These are phyloP conservation scores for Pseudofabraea citricarpa DNA, from an alignment of 2,329 filamentous ascomycete genomes.

Conservation along the genomic window DNA sequence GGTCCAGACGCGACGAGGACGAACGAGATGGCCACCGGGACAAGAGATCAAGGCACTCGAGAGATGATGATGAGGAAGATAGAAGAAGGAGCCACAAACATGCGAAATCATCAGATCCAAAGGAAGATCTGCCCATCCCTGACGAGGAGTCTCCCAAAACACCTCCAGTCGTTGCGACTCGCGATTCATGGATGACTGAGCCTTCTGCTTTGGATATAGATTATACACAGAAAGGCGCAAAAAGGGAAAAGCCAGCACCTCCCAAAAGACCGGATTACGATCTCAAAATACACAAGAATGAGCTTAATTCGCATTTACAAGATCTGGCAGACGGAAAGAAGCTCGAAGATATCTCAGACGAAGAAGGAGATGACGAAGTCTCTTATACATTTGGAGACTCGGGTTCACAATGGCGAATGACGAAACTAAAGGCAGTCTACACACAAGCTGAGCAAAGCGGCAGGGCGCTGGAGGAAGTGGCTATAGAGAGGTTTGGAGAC, in stretches of 20 bases:
- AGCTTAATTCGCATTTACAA: constrained; percentile 71
- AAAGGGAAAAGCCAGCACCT: constrained; percentile 45
- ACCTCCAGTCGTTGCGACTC: constrained; percentile 38
- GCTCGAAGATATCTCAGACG: constrained; percentile 43
- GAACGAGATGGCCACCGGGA: constrained; percentile 46
- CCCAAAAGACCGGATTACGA: constrained; percentile 25
- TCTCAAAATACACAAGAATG: constrained; percentile 62
- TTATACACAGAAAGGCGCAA: constrained; percentile 61
- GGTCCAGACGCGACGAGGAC: constrained; percentile 25
- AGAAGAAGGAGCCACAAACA: constrained; percentile 27
- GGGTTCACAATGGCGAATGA: constrained; percentile 95
- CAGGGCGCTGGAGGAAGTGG: constrained; percentile 74
- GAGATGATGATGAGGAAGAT: constrained; percentile 31
- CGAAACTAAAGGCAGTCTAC: constrained; percentile 83
- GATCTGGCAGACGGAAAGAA: constrained; percentile 52
- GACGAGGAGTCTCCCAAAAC: constrained; percentile 40
- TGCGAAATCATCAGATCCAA: constrained; percentile 40
- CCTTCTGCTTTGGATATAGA: constrained; percentile 80
- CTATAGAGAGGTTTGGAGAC: constrained; percentile 74
- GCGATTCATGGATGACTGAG: constrained; percentile 94
- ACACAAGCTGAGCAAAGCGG: constrained; percentile 70
- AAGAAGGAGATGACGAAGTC: constrained; percentile 56
- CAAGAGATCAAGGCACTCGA: constrained; percentile 51
- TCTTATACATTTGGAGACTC: constrained; percentile 84
- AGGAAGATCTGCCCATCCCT: constrained; percentile 45